Base-by-base conservation (phyloP, 345 rosid species). In the Gossypium herbaceum region DNA sequence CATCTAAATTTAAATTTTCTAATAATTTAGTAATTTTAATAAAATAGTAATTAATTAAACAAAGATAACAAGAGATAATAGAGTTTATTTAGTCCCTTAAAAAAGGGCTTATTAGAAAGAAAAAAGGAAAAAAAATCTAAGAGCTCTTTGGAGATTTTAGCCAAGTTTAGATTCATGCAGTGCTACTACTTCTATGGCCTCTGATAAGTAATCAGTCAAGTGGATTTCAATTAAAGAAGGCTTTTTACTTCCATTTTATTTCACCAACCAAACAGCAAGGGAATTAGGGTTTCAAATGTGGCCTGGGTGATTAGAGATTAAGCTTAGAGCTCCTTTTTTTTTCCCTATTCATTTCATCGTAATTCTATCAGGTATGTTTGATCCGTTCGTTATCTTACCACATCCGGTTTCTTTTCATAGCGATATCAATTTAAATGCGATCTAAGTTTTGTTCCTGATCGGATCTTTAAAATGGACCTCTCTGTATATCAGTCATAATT, bases 391-490 rank as follows among this genome's bases (percentile, higher is more conserved):
- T 68, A 7, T 68, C 27, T 7, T 50, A 45, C 19, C 52, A 66
- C 20, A 67, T 67, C 29, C 34, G 48, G 3, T 68, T 69, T 69
- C 12, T 69, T 69, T 10, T 48, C 22, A 11, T 16, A 7, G 15
- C 8, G 72, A 68, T 69, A 47, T 69, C 24, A 51, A 69, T 51
- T 51, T 25, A 2, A 25, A 51, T 17, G 24, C 45, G 45, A 27
- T 68, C 72, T 48, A 25, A 15, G 41, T 12, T 16, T 69, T 54
- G 8, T 68, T 25, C 22, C 22, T 48, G 11, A 50, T 15, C 44
- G 44, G 44, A 48, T 68, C 72, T 68, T 68, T 13, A 50, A 68
- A 68, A 20, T 45, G 20, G 41, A 68, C 48, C 41, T 48, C 56
- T 48, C 12, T 47, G 56, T 24, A 24, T 67, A 65, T 12, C 25